Base-by-base conservation (phyloP, 2,329 filamentous ascomycete genomes). In the Hypocreales sp. region DNA sequence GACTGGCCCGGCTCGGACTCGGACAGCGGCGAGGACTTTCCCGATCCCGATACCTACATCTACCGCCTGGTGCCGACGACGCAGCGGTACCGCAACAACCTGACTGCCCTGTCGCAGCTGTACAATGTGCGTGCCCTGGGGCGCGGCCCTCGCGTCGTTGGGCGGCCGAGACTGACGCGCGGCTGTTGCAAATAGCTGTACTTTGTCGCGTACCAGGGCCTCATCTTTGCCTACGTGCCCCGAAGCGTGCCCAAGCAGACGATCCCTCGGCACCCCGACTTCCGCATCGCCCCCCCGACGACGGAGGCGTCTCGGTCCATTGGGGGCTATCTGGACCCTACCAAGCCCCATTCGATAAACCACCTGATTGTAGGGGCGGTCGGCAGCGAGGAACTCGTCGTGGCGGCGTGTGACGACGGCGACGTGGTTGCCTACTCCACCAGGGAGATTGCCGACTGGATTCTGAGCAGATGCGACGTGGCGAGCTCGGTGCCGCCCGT, bases 341-440 rank as follows among this genome's bases (percentile, higher is more conserved):
- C 28, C 1, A 51, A 53, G 7, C 62, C 67, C 1, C 78, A 86
- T 45, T 60, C 64, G 17, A 62, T 80, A 26, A 87, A 86, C 41
- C 67, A 77, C 36, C 53, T 86, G 11, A 58, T 77, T 8, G 61
- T 79, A 15, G 77, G 77, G 11, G 66, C 78, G 25, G 52, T 87
- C 9, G 81, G 81, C 0, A 53, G 62, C 6, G 58, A 78, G 27
- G 81, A 90, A 47, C 65, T 84, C 17, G 38, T 87, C 5, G 48
- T 82, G 4, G 53, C 74, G 23, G 66, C 61, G 20, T 81, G 69
- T 31, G 81, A 87, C 39, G 78, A 83, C 34, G 81, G 81, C 6
- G 80, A 87, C 43, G 66, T 84, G 3, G 56, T 72, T 25, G 77
- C 67, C 6, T 86, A 79, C 47, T 72, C 78, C 41, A 76, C 72